Percentiles rank a stretch among this genome's conserved stretches.
phyloP scores from a whole-genome alignment of 208 protist genomes.

The Leishmania aethiopica region DNA sequence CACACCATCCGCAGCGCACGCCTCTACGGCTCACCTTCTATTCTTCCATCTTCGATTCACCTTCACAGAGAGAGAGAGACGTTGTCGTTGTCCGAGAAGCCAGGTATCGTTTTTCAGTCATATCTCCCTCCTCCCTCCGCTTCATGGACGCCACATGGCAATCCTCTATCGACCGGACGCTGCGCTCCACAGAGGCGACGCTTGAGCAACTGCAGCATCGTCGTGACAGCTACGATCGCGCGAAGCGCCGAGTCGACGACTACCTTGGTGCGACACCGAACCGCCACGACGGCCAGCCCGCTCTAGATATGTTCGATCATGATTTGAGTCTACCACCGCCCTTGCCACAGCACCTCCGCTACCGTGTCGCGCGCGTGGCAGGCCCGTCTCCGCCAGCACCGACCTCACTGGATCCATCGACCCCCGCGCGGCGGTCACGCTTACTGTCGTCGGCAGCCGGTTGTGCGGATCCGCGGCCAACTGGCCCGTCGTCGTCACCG shows the following conservation, averaged over 20 bases:
- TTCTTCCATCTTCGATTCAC: not conserved
- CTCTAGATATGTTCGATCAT: slow-evolving; percentile 17
- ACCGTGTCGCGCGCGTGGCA: slow-evolving; percentile 10
- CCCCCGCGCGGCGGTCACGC: not conserved
- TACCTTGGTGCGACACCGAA: slow-evolving; percentile 22
- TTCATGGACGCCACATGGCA: slow-evolving; percentile 33
- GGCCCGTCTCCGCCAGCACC: slow-evolving; percentile 1
- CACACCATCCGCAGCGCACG: not conserved
- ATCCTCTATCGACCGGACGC: slow-evolving; percentile 40
- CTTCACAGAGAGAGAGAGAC: not conserved
- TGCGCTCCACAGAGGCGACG: slow-evolving; percentile 54
- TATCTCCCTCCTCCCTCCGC: not conserved
- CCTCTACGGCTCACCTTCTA: not conserved
- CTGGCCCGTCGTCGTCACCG: slow-evolving; percentile 12
- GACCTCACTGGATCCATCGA: not conserved
- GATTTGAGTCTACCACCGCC: slow-evolving; percentile 38
- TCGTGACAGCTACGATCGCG: slow-evolving; percentile 34
- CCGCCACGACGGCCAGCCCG: not conserved
- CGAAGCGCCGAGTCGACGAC: slow-evolving; percentile 32
- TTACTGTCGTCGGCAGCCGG: not conserved
- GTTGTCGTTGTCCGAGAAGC: not conserved
- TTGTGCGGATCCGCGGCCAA: not conserved
- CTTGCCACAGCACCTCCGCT: slow-evolving; percentile 37
- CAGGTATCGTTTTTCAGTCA: not conserved
- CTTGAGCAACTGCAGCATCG: slow-evolving; percentile 53